Percentiles rank a stretch among this genome's conserved stretches.
Conservation (phyloP, 768 basidiomycete species). For the Dentipellis fragilis region DNA sequence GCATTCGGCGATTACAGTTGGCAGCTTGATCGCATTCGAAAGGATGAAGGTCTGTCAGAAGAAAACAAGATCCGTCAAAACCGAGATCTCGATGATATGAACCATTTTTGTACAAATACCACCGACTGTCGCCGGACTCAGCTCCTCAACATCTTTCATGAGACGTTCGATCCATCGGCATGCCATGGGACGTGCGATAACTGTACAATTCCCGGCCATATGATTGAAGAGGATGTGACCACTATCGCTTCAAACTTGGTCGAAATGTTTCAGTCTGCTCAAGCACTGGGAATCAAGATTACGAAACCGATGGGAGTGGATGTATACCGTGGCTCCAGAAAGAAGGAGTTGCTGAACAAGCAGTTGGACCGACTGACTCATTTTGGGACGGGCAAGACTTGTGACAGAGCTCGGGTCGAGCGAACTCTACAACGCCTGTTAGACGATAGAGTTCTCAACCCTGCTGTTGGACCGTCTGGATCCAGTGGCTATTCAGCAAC, state of each 20-base stretch:
- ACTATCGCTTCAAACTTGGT: constrained; percentile 45
- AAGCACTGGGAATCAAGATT: neutral
- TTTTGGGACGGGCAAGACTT: constrained; percentile 3
- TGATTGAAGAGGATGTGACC: constrained; percentile 51
- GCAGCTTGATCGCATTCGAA: constrained; percentile 51
- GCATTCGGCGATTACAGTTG: constrained; percentile 44
- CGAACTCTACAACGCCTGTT: constrained; percentile 1
- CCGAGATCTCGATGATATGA: constrained; percentile 55
- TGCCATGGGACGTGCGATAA: constrained; percentile 80
- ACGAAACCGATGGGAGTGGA: constrained; percentile 3
- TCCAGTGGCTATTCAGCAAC: constrained; percentile 1
- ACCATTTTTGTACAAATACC: constrained; percentile 71
- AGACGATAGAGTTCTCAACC: constrained; percentile 3
- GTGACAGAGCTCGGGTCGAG: constrained; percentile 1
- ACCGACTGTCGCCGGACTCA: constrained; percentile 82
- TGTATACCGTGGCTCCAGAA: constrained; percentile 10
- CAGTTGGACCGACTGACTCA: neutral
- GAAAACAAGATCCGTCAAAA: constrained; percentile 62
- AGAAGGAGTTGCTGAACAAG: constrained; percentile 1
- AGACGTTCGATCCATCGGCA: constrained; percentile 56
- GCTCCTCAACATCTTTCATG: constrained; percentile 83
- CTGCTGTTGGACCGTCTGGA: neutral
- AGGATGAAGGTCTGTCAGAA: constrained; percentile 26
- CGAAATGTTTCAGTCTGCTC: constrained; percentile 12
- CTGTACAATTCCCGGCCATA: constrained; percentile 31